Evolutionary conservation across 306 rosid genomes (phyloP).

Genomic region (Casuarina equisetifolia): DNA sequence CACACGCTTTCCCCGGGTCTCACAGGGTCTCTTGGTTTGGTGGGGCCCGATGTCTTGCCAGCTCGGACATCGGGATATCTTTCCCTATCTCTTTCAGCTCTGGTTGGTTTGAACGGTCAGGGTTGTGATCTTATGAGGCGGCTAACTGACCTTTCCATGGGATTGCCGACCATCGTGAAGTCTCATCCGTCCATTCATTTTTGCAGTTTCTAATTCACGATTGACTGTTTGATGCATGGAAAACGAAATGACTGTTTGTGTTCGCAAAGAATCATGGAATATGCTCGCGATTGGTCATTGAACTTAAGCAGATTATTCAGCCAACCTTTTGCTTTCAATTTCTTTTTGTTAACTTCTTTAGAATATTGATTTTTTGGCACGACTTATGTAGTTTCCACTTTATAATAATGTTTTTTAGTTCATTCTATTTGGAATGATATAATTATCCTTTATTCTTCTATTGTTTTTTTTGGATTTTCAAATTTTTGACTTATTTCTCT

Average conservation of each 20-base stretch:
- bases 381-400: too few relatives aligned
- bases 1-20: conserved; percentile 46
- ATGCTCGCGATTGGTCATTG: not conserved
- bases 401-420: too few relatives aligned
- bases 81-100: conserved; percentile 39
- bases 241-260: not conserved
- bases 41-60: conserved; percentile 59
- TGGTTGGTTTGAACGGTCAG: conserved; percentile 20
- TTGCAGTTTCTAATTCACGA: not conserved
- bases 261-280: not conserved
- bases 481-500: too few relatives aligned
- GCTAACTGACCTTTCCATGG: not conserved
- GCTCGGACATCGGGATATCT: conserved; percentile 50
- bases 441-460: too few relatives aligned
- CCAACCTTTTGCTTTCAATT: too few relatives aligned
- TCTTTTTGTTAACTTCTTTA: too few relatives aligned
- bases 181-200: conserved; percentile 1
- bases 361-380: too few relatives aligned
- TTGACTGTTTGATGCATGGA: not conserved
- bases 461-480: too few relatives aligned
- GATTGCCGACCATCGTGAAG: not conserved
- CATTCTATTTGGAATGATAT: too few relatives aligned
- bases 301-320: too few relatives aligned
- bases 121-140: not conserved
- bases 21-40: conserved; percentile 7